Base-by-base conservation (phyloP, 2,329 filamentous ascomycete species). In the Ilyonectria sp. region DNA sequence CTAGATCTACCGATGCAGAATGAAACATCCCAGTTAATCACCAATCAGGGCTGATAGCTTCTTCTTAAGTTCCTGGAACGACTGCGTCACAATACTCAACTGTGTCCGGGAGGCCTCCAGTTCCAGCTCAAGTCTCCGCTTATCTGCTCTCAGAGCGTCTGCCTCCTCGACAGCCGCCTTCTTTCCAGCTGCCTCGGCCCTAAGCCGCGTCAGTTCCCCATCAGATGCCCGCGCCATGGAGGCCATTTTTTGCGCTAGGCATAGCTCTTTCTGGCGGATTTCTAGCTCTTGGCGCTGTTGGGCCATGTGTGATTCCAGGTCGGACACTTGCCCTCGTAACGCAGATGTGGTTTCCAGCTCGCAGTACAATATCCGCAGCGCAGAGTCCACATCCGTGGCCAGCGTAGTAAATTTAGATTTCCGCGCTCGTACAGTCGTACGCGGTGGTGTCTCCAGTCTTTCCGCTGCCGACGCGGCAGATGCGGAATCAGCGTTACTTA, bases 321-420 rank as follows among this genome's bases (percentile, higher is more conserved):
- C 21, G 5, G 29, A 21, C 8, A 40, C 52, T 7, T 37, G n/a
- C 2, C 17, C 6, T 13, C 52, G 52, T 4, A 54, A 31, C 21
- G 7, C 31, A 13, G 31, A 15, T 10, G 52, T 26, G n/a, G 33
- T 54, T 29, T 54, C 52, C 31, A 54, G n/a, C 52, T 54, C 52
- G 6, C 29, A 35, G n/a, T 54, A 54, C 31, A 54, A 54, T 15
- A 21, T 26, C 52, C 52, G 29, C 31, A 54, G n/a, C 21, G 52
- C 52, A 21, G 52, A 37, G 15, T 54, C 52, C 33, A 54, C 52
- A 2, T 54, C 31, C 5, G 52, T 54, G 5, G 52, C 21, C 5
- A 54, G 19, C 3, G 52, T 54, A 3, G 52, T 15, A 29, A 21
- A 54, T n/a, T 23, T 23, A 9, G 52, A 54, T 40, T 37, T 54